Percentiles rank a stretch among this genome's conserved stretches.
Conservation (phyloP, 1,139 yeast genomes). For the Suhomyces wounanorum region DNA sequence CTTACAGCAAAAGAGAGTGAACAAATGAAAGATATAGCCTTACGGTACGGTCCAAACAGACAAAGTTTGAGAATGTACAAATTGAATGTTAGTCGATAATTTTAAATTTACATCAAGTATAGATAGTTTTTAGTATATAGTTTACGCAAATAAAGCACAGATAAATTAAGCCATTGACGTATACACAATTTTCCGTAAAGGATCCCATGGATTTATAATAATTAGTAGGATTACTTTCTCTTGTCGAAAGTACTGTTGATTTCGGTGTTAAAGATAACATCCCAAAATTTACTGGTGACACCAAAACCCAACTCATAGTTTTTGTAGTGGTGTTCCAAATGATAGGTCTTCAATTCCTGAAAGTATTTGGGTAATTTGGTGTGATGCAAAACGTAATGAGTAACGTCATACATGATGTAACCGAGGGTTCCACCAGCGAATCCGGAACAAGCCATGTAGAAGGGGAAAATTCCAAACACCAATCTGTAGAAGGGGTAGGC, state of each 20-base stretch:
- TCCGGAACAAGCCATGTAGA: conserved; percentile 51
- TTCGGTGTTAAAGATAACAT: conserved; percentile 78
- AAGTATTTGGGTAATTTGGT: conserved; percentile 71
- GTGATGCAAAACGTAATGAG: conserved; percentile 87
- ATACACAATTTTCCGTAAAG: not conserved
- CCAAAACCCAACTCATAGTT: conserved; percentile 96
- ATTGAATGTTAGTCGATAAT: not conserved
- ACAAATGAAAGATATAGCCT: not conserved
- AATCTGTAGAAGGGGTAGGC: conserved; percentile 47
- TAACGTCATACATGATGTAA: conserved; percentile 84
- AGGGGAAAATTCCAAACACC: conserved; percentile 43
- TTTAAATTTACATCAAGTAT: not conserved
- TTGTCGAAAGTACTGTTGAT: conserved; percentile 40
- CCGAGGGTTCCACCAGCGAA: conserved; percentile 97
- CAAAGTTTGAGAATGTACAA: not conserved
- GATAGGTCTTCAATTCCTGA: conserved; percentile 82
- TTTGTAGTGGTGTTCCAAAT: conserved; percentile 95
- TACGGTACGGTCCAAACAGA: not conserved
- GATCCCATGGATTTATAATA: not conserved
- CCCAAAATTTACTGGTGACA: conserved; percentile 94
- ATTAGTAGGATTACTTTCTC: conserved; percentile 22
- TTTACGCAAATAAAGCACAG: not conserved
- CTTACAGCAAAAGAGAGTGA: not conserved
- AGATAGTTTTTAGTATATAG: not conserved
- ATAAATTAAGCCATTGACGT: not conserved